A percentile compares a stretch with the other conserved stretches of the same genome.
Evolutionary conservation across 208 protist genomes (phyloP).

Genomic region (Borovskyia barvae): DNA sequence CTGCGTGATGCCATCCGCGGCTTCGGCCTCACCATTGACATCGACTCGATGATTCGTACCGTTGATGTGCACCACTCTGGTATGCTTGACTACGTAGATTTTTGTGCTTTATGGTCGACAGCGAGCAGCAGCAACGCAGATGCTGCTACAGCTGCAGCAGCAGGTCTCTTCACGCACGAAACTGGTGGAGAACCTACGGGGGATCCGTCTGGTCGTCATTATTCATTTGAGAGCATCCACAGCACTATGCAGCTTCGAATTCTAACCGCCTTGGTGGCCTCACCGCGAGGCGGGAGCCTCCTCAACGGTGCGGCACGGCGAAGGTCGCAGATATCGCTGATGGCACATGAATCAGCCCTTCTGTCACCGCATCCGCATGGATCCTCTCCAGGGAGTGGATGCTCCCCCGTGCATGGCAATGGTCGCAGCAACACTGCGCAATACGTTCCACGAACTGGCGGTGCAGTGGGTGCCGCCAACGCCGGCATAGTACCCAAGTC

Average conservation of each 20-base stretch:
- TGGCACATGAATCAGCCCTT: not conserved
- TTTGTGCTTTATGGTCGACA: constrained; percentile 61
- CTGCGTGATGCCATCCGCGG: constrained; percentile 55
- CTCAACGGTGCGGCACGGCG: constrained; percentile 1
- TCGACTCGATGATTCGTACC: constrained; percentile 54
- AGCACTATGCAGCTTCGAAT: constrained; percentile 7
- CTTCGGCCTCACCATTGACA: constrained; percentile 82
- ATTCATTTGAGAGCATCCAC: not conserved
- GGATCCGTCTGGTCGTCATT: constrained; percentile 1
- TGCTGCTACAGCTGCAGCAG: too few species aligned
- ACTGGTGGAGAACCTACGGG: too few species aligned
- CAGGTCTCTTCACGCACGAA: too few species aligned
- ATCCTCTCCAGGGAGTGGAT: not conserved
- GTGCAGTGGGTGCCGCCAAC: not conserved
- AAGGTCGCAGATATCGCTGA: not conserved
- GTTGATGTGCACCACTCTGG: constrained; percentile 53
- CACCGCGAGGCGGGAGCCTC: constrained; percentile 11
- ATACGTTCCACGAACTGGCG: not conserved
- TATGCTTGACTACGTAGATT: constrained; percentile 67
- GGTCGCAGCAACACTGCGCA: not conserved
- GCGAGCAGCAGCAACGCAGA: constrained; percentile 1
- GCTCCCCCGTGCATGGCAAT: not conserved
- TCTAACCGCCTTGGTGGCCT: constrained; percentile 7
- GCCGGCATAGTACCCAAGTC: not conserved
- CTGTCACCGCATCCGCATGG: not conserved